Conservation (phyloP, 2,329 filamentous ascomycete genomes). For the Pseudocercospora eumusae region DNA sequence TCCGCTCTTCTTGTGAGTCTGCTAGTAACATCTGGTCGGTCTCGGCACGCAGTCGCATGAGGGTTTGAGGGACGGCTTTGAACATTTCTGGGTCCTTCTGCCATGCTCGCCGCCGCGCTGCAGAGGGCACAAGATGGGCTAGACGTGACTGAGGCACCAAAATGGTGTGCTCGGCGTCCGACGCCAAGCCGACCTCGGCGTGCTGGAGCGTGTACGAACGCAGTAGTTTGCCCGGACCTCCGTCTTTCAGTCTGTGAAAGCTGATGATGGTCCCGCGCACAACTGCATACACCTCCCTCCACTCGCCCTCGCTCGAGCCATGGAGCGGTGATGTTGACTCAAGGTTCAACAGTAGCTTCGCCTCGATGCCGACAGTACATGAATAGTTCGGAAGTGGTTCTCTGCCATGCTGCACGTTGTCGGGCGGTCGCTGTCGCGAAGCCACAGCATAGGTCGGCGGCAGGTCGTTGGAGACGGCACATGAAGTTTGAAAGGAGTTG, state of each 20-base stretch:
- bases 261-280: slow-evolving; percentile 69
- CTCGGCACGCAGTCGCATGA: slow-evolving; percentile 71
- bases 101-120: slow-evolving; percentile 44
- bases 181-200: slow-evolving; percentile 72
- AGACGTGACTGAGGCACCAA: slow-evolving; percentile 49
- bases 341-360: slow-evolving; percentile 37
- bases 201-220: slow-evolving; percentile 72
- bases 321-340: slow-evolving; percentile 40
- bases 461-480: slow-evolving; percentile 33
- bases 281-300: slow-evolving; percentile 57
- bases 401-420: slow-evolving; percentile 20
- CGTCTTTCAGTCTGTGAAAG: slow-evolving; percentile 62
- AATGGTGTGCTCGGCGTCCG: slow-evolving; percentile 65
- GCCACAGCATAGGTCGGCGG: slow-evolving; percentile 40
- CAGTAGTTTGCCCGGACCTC: slow-evolving; percentile 60
- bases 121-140: slow-evolving; percentile 48
- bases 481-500: slow-evolving; percentile 40
- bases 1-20: slow-evolving; percentile 63
- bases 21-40: slow-evolving; percentile 73
- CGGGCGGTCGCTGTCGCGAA: slow-evolving; percentile 22
- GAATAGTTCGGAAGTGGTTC: slow-evolving; percentile 40
- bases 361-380: slow-evolving; percentile 38
- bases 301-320: slow-evolving; percentile 35
- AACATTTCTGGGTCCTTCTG: slow-evolving; percentile 52
- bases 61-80: slow-evolving; percentile 55